phyloP scores from a whole-genome alignment of 2,329 filamentous ascomycete species.

The Diplodia intermedia region DNA sequence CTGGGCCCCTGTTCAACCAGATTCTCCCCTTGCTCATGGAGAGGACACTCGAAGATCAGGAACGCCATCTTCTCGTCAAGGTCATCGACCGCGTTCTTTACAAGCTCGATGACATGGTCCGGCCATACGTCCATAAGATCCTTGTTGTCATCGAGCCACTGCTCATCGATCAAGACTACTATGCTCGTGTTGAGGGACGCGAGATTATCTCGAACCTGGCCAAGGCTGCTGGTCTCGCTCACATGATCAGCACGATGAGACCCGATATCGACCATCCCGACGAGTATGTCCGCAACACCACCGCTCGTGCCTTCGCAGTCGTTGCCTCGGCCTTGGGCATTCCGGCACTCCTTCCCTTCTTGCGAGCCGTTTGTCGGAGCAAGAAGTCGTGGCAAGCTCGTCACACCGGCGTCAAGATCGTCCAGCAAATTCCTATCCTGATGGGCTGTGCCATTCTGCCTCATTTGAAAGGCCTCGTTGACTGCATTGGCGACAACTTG shows the following conservation, averaged over 20 bases:
- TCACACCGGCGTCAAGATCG: conserved; percentile 98
- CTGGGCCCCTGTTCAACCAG: conserved; percentile 93
- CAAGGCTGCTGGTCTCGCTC: conserved; percentile 94
- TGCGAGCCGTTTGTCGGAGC: conserved; percentile 93
- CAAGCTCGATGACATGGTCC: conserved; percentile 95
- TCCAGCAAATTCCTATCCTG: conserved; percentile 97
- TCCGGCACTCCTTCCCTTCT: conserved; percentile 90
- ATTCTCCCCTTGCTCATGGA: conserved; percentile 98
- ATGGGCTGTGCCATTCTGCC: conserved; percentile 98
- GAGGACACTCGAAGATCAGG: conserved; percentile 95
- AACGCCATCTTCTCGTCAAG: conserved; percentile 97
- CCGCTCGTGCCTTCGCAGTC: conserved; percentile 93
- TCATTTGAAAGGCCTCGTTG: conserved; percentile 92
- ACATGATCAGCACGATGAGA: conserved; percentile 99
- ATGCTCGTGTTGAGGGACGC: conserved; percentile 94
- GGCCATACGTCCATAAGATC: conserved; percentile 97
- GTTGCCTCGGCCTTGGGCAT: conserved; percentile 96
- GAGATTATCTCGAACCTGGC: conserved; percentile 98
- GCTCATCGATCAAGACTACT: conserved; percentile 99
- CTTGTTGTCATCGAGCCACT: conserved; percentile 98
- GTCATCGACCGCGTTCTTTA: conserved; percentile 98
- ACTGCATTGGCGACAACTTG: conserved; percentile 93
- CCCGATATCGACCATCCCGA: conserved; percentile 98
- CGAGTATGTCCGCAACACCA: conserved; percentile 98
- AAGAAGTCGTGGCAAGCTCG: conserved; percentile 99